Conservation (phyloP, 2,329 filamentous ascomycete genomes). For the Penicillium hordei region DNA sequence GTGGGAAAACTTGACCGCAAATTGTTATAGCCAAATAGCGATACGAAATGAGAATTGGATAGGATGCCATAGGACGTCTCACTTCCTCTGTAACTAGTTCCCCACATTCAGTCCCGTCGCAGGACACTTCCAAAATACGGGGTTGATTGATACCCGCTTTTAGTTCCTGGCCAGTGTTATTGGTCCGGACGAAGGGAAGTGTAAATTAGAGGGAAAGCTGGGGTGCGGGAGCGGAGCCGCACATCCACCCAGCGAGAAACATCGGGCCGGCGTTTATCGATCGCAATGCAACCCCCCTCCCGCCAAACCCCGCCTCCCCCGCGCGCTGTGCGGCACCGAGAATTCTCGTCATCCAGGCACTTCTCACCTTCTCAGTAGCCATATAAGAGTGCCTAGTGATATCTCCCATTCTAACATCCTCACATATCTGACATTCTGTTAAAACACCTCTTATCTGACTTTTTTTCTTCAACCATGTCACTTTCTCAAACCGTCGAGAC, state of each 20-base stretch:
- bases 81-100: not conserved
- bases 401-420: not conserved
- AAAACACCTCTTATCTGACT: not conserved
- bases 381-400: not conserved
- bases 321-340: not conserved
- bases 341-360: not conserved
- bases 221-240: not conserved
- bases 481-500: slow-evolving; percentile 1
- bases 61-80: not conserved
- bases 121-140: not conserved
- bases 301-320: too few species aligned
- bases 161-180: not conserved
- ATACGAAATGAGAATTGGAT: accelerated
- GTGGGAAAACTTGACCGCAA: not conserved
- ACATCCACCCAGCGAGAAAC: not conserved
- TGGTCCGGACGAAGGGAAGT: not conserved
- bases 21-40: not conserved
- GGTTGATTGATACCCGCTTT: not conserved
- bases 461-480: not conserved
- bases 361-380: not conserved
- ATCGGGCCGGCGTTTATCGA: slow-evolving; percentile 7
- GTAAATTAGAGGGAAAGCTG: not conserved
- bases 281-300: not conserved
- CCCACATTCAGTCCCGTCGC: not conserved
- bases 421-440: too few species aligned